Evolutionary conservation across 2,329 filamentous ascomycete genomes (phyloP), one percentile per base, ranked within the genome.

Genomic region (Aureobasidium sp.): DNA sequence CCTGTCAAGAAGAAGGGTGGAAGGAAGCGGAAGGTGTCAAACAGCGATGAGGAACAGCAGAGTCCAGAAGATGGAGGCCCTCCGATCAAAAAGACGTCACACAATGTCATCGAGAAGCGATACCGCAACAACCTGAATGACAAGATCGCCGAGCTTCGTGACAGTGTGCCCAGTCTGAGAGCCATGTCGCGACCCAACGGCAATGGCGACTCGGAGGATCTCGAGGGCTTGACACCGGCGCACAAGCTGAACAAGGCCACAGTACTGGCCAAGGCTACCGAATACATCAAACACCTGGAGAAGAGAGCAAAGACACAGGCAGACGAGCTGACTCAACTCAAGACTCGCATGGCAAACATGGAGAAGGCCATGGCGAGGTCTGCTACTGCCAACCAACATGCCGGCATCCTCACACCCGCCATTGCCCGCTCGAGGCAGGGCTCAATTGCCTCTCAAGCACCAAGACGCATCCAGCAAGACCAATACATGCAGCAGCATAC

Each of bases 171-270:
- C 1, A 95, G 89, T 72, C 78, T 97, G 61, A 85, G 92, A 51
- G 89, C 91, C 67, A 90, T 92, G 83, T 85, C 85, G 79, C 85
- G 75, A 13, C 69, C 71, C 7, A 67, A 66, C 7, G 73, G 74
- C 35, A 89, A 93, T 66, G 84, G 87, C 37, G 89, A 94, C 61
- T 79, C 88, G 17, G 86, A 95, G 67, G 90, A 90, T 55, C 77
- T 94, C 10, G 78, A 79, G 63, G 78, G 78, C 55, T 87, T 90
- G 2, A 78, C 77, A 2, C 89, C 91, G 0, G 90, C 91, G 6
- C 92, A 95, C 76, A 97, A 97, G 74, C 79, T 96, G 29, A 97
- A 97, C 78, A 97, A 97, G 74, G 93, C 93, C n/a, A 96, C 92
- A 2, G 90, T 97, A 54, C 77, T 97, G 45, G 92, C 90, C 65